phyloP scores from a whole-genome alignment of 2,329 filamentous ascomycete species.

The Trichoderma cornu-damae region DNA sequence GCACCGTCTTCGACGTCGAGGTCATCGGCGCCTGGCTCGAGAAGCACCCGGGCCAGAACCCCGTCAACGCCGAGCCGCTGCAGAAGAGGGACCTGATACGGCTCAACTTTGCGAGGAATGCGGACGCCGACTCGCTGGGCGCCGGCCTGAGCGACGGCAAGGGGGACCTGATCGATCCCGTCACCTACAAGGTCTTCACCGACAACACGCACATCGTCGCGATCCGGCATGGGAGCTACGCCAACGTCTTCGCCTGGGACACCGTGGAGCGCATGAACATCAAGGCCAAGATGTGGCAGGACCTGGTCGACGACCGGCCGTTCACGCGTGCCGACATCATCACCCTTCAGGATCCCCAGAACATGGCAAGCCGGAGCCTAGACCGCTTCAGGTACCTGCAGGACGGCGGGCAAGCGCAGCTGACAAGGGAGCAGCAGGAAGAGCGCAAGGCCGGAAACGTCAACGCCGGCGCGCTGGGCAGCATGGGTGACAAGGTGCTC shows the following conservation, averaged over 20 bases:
- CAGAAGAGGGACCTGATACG: constrained; percentile 80
- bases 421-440: constrained; percentile 65
- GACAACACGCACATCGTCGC: constrained; percentile 97
- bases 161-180: constrained; percentile 88
- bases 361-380: constrained; percentile 74
- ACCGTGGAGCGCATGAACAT: constrained; percentile 94
- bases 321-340: constrained; percentile 91
- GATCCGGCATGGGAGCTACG: constrained; percentile 70
- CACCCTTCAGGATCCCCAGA: constrained; percentile 92
- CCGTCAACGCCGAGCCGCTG: constrained; percentile 74
- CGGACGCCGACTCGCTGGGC: constrained; percentile 54
- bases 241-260: constrained; percentile 95
- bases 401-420: constrained; percentile 66
- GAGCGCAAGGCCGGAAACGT: constrained; percentile 63
- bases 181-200: constrained; percentile 95
- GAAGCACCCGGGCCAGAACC: constrained; percentile 81
- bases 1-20: constrained; percentile 91
- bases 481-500: constrained; percentile 73
- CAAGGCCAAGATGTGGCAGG: constrained; percentile 92
- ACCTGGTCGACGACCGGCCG: constrained; percentile 79
- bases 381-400: constrained; percentile 84
- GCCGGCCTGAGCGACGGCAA: constrained; percentile 48
- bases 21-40: constrained; percentile 93
- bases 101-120: constrained; percentile 87
- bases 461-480: constrained; percentile 75